Conservation (phyloP, 495 filamentous ascomycete species). For the Daldinia caldariorum region DNA sequence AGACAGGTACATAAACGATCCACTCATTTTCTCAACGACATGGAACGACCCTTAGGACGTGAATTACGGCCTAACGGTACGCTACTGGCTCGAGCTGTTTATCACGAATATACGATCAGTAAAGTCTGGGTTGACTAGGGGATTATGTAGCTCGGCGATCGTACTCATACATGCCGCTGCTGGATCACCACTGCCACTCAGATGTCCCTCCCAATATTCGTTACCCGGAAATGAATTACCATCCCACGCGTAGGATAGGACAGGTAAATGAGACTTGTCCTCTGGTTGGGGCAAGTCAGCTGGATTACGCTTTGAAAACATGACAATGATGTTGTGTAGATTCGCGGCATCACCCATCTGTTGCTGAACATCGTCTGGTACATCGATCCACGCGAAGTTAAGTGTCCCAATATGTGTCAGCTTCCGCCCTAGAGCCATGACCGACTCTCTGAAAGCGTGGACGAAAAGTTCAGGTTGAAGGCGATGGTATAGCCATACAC, state of each 20-base stretch:
- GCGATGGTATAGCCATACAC: conserved; percentile 43
- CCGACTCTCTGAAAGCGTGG: conserved; percentile 34
- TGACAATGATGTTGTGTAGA: conserved; percentile 34
- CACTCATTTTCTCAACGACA: too few species aligned
- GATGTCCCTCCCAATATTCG: conserved; percentile 50
- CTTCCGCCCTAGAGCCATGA: background rate
- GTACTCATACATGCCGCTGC: conserved; percentile 54
- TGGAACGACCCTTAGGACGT: too few species aligned
- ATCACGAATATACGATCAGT: conserved; percentile 13
- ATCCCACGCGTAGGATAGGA: conserved; percentile 55
- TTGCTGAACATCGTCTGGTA: background rate
- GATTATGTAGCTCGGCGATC: conserved; percentile 52
- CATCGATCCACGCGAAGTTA: conserved; percentile 33
- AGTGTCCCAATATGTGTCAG: conserved; percentile 28
- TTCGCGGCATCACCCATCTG: background rate
- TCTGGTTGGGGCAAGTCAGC: conserved; percentile 41
- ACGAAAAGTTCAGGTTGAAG: conserved; percentile 40
- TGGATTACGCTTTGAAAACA: conserved; percentile 47
- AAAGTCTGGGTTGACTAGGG: conserved; percentile 41
- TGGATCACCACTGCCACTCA: conserved; percentile 48
- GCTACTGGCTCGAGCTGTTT: too few species aligned
- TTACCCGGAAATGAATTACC: conserved; percentile 54
- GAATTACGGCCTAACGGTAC: too few species aligned
- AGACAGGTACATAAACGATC: too few species aligned
- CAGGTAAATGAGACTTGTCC: conserved; percentile 42